Percentiles rank a stretch among this genome's conserved stretches.
Evolutionary conservation across 371 early-diverging fungal species (phyloP).

Genomic region (Furculomyces boomerangus): DNA sequence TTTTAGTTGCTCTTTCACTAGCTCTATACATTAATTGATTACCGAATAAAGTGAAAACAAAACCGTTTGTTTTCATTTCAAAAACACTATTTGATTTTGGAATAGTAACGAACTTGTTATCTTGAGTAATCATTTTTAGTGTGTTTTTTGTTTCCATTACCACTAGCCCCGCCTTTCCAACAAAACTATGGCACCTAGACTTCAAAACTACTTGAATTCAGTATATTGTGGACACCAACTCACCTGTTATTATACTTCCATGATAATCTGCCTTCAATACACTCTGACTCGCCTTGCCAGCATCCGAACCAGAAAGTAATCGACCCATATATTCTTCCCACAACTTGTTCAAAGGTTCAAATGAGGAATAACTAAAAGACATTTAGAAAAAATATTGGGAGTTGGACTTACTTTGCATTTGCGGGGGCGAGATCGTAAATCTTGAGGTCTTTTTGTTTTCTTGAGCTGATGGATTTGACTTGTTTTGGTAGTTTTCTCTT

Average conservation of each 20-base stretch:
- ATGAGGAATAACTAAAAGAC: constrained; percentile 29
- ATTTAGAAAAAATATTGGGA: neutral
- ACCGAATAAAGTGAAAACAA: constrained; percentile 52
- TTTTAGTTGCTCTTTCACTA: constrained; percentile 61
- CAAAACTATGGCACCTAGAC: constrained; percentile 59
- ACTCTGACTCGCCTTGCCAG: constrained; percentile 32
- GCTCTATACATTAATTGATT: constrained; percentile 55
- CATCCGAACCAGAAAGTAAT: constrained; percentile 25
- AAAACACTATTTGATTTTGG: constrained; percentile 67
- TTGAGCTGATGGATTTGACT: constrained; percentile 30
- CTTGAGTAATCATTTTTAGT: constrained; percentile 57
- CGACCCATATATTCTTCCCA: constrained; percentile 69
- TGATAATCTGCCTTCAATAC: constrained; percentile 71
- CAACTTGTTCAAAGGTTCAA: constrained; percentile 52
- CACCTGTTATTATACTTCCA: constrained; percentile 59
- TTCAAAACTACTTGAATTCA: constrained; percentile 30
- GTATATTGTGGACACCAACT: constrained; percentile 3
- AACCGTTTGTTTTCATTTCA: constrained; percentile 27
- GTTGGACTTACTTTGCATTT: constrained; percentile 20
- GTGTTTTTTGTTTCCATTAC: constrained; percentile 76
- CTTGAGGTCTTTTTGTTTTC: constrained; percentile 33
- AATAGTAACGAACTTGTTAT: constrained; percentile 36
- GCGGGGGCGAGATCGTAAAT: constrained; percentile 45
- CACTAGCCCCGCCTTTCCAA: constrained; percentile 64
- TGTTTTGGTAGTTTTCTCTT: constrained; percentile 15